Base-by-base conservation (phyloP, 2,329 filamentous ascomycete genomes). In the Fusarium gaditjirri region DNA sequence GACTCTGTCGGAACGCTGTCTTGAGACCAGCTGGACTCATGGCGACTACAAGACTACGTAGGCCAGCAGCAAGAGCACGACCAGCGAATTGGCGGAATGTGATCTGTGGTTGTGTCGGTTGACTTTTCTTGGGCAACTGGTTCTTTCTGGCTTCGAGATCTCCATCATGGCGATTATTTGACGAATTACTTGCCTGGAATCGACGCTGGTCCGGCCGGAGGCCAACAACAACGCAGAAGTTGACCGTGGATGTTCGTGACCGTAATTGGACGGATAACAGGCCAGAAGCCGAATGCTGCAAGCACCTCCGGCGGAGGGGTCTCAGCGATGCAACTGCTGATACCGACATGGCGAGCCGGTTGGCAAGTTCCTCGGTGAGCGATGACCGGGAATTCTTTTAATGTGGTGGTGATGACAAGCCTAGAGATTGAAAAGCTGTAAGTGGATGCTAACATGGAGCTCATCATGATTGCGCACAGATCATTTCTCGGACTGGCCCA, bases 21-120 rank as follows among this genome's bases (percentile, higher is more conserved):
- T 76, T 78, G 23, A 83, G 78, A 21, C 80, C 80, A 39, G 77
- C 79, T 29, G 81, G 81, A 38, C 80, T 83, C 61, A 82, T 35
- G 5, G 80, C 78, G 27, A 79, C 75, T 10, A 69, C 73, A 17
- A 82, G 72, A 61, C 82, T 83, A 33, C 81, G 78, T 47, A 83
- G 67, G 38, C 79, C 79, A 44, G 76, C 79, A 17, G 75, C 77
- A 12, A 83, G 76, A 9, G 79, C 77, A 14, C 78, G 78, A 17
- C 72, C 68, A 7, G 75, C 75, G 36, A 78, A 78, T 55, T 75
- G 74, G 44, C 76, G 76, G 49, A 82, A 81, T 5, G 79, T 81
- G 29, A 82, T 75, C 44, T 68, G 76, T 17, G 67, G 76, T 33
- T 74, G 75, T 16, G 59, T 43, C 11, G 70, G 72, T 49, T 75